These are phyloP conservation scores for Chlorella sp. DNA, from an alignment of 139 green algal species.

Conservation along the genomic window DNA sequence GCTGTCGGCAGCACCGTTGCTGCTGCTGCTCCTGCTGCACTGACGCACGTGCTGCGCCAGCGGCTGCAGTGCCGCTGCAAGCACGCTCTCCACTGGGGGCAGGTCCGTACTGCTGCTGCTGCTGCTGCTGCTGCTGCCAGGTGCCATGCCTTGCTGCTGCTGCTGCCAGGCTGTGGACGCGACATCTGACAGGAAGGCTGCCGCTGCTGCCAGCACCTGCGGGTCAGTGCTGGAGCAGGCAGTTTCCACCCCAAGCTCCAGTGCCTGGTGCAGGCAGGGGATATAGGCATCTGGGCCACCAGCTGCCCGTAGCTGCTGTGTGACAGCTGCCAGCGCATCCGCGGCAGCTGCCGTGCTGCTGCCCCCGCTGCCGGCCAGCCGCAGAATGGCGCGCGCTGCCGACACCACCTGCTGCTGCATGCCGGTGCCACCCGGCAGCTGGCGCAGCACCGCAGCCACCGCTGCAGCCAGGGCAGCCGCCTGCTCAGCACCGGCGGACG, in stretches of 20 bases:
- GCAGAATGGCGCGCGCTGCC: neutral
- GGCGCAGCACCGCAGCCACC: conserved; percentile 8
- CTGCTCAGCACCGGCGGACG: neutral
- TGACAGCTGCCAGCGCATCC: conserved; percentile 8
- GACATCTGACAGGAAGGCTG: neutral
- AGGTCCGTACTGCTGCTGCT: neutral
- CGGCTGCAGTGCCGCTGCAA: neutral
- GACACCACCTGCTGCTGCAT: neutral
- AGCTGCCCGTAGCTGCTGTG: neutral
- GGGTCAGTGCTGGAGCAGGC: conserved; percentile 1
- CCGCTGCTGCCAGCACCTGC: neutral
- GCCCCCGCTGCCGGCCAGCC: neutral
- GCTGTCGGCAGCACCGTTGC: neutral
- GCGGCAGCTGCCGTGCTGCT: neutral
- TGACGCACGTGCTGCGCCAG: neutral
- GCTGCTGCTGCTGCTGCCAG: neutral
- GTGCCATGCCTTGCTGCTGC: neutral
- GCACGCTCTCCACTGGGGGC: neutral
- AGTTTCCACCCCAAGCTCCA: neutral
- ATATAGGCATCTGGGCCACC: neutral
- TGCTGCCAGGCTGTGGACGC: neutral
- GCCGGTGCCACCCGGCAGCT: neutral
- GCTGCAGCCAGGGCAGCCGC: neutral
- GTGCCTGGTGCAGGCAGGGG: conserved; percentile 8
- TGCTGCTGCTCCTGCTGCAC: neutral